Percentiles rank a stretch among this genome's conserved stretches.
Conservation (phyloP, 495 filamentous ascomycete genomes). For the Letharia columbiana region DNA sequence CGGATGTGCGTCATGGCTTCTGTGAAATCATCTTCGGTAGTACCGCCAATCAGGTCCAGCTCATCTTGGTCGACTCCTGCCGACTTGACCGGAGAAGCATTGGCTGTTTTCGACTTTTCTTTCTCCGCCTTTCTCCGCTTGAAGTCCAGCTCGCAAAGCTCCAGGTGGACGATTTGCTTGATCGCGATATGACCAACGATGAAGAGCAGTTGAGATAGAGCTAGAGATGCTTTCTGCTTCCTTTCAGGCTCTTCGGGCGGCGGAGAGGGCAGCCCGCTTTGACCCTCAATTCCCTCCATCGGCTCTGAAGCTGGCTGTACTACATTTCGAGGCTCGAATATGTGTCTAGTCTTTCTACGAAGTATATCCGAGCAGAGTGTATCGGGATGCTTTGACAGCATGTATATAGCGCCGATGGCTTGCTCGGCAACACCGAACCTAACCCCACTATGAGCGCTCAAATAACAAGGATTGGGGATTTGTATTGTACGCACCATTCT, state of each 20-base stretch:
- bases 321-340: conserved; percentile 50
- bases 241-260: conserved; percentile 30
- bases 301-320: conserved; percentile 30
- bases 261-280: conserved; percentile 29
- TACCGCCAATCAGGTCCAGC: conserved; percentile 92
- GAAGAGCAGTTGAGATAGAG: conserved; percentile 85
- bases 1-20: conserved; percentile 93
- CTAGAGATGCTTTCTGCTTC: conserved; percentile 56
- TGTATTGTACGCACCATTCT: conserved; percentile 61
- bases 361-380: conserved; percentile 88
- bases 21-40: conserved; percentile 96
- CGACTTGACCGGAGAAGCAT: conserved; percentile 30
- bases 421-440: conserved; percentile 87
- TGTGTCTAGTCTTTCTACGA: conserved; percentile 71
- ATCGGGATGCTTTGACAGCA: conserved; percentile 90
- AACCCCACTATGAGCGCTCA: neutral
- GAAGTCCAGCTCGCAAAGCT: conserved; percentile 93
- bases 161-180: conserved; percentile 99
- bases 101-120: conserved; percentile 68
- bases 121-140: conserved; percentile 92
- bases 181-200: conserved; percentile 94
- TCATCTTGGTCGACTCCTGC: conserved; percentile 56
- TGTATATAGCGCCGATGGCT: conserved; percentile 90
- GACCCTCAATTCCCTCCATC: conserved; percentile 31
- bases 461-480: neutral